A percentile compares a stretch with the other conserved stretches of the same genome.
These are phyloP conservation scores for Phascolomyces articulosus DNA, from an alignment of 371 early-diverging fungal species.

Conservation along the genomic window DNA sequence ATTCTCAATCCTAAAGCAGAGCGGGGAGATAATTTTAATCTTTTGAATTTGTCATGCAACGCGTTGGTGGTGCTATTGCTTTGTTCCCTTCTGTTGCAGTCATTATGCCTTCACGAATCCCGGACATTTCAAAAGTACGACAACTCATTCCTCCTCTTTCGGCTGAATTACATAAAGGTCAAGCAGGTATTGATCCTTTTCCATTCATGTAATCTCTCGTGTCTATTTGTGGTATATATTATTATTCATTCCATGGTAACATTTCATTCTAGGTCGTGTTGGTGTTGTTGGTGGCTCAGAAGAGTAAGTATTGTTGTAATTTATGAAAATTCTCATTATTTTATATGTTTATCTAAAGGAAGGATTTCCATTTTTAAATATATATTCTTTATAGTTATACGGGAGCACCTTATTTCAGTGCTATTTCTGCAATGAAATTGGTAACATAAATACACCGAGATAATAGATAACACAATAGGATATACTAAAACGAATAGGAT, in stretches of 20 bases:
- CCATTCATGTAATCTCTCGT: too few species aligned
- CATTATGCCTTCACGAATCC: slow-evolving; percentile 37
- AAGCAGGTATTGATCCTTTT: slow-evolving; percentile 62
- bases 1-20: too few species aligned
- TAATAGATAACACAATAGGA: too few species aligned
- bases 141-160: slow-evolving; percentile 78
- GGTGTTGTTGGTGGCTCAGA: slow-evolving; percentile 79
- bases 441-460: slow-evolving; percentile 46
- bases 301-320: slow-evolving; percentile 55
- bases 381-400: too few species aligned
- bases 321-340: too few species aligned
- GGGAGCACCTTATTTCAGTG: slow-evolving; percentile 95
- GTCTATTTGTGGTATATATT: too few species aligned
- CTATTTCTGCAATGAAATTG: slow-evolving; percentile 74
- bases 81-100: not conserved
- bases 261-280: slow-evolving; percentile 53
- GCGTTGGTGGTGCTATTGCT: not conserved
- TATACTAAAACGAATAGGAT: too few species aligned
- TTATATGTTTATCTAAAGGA: too few species aligned
- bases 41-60: not conserved
- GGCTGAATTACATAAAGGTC: slow-evolving; percentile 80
- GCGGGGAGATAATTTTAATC: too few species aligned
- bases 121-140: slow-evolving; percentile 52
- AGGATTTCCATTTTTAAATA: too few species aligned
- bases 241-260: too few species aligned